Evolutionary conservation across 179 eudicot genomes (phyloP).

Genomic region (Heliamphora pulchella): DNA sequence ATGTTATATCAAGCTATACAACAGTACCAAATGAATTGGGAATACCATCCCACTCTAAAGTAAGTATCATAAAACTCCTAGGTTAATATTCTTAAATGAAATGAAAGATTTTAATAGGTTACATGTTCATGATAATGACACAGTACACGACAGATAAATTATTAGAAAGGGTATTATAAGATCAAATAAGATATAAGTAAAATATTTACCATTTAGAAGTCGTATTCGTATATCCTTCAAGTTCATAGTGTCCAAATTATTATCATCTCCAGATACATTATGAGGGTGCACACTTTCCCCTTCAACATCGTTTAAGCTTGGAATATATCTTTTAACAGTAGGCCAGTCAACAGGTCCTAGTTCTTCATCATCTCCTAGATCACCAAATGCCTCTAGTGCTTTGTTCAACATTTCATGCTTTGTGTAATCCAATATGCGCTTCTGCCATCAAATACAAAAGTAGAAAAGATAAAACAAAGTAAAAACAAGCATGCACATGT

Average conservation of each 20-base stretch:
- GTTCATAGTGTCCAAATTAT: slow-evolving; percentile 42
- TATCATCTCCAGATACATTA: slow-evolving; percentile 39
- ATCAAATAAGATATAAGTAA: neutral
- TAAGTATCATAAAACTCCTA: neutral
- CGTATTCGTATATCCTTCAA: slow-evolving; percentile 79
- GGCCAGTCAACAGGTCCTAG: slow-evolving; percentile 96
- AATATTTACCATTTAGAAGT: slow-evolving; percentile 56
- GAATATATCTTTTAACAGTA: slow-evolving; percentile 71
- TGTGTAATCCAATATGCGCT: slow-evolving; percentile 76
- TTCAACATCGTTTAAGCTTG: slow-evolving; percentile 52
- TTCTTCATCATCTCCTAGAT: slow-evolving; percentile 94
- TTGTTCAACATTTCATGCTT: slow-evolving; percentile 79
- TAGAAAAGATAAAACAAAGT: neutral
- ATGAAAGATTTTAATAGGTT: neutral
- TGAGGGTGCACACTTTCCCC: slow-evolving; percentile 74
- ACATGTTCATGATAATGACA: neutral
- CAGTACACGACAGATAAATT: neutral
- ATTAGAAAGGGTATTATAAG: neutral
- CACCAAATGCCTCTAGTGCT: slow-evolving; percentile 81
- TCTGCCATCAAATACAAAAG: slow-evolving; percentile 38
- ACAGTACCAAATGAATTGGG: too few species aligned
- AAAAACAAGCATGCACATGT: neutral
- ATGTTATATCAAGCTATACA: too few species aligned
- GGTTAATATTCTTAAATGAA: neutral
- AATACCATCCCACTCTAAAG: neutral